Evolutionary conservation across 192 early-diverging fungal species (phyloP).

Genomic region (Entomortierella beljakovae): DNA sequence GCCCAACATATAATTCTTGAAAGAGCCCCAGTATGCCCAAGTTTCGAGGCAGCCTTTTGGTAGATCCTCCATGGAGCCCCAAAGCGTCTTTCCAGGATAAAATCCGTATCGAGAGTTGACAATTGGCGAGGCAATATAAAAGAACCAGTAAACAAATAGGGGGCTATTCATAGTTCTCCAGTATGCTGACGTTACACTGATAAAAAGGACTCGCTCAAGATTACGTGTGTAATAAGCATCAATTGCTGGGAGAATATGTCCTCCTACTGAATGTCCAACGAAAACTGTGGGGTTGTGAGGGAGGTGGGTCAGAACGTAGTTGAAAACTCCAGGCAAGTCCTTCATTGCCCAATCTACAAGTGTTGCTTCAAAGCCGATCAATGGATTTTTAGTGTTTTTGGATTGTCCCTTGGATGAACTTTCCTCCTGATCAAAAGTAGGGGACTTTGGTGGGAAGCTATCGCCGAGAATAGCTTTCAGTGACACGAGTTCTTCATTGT

Average conservation of each 20-base stretch:
- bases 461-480: conserved; percentile 40
- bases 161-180: conserved; percentile 50
- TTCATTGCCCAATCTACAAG: conserved; percentile 42
- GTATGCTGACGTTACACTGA: conserved; percentile 46
- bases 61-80: conserved; percentile 49
- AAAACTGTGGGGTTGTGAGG: conserved; percentile 40
- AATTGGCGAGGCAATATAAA: conserved; percentile 40
- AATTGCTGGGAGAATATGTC: conserved; percentile 33
- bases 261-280: conserved; percentile 46
- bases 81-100: conserved; percentile 46
- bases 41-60: conserved; percentile 47
- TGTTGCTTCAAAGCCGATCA: conserved; percentile 50
- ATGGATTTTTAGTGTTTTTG: conserved; percentile 37
- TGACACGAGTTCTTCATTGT: conserved; percentile 12
- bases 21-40: conserved; percentile 41
- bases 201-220: conserved; percentile 36
- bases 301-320: conserved; percentile 25
- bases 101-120: conserved; percentile 36
- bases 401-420: not conserved
- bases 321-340: conserved; percentile 50
- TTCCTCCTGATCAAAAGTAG: not conserved
- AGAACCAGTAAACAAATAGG: conserved; percentile 53
- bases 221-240: conserved; percentile 52
- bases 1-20: conserved; percentile 47
- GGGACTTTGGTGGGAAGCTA: conserved; percentile 25